Conservation (phyloP, 345 rosid genomes). For the Erucastrum elatum region DNA sequence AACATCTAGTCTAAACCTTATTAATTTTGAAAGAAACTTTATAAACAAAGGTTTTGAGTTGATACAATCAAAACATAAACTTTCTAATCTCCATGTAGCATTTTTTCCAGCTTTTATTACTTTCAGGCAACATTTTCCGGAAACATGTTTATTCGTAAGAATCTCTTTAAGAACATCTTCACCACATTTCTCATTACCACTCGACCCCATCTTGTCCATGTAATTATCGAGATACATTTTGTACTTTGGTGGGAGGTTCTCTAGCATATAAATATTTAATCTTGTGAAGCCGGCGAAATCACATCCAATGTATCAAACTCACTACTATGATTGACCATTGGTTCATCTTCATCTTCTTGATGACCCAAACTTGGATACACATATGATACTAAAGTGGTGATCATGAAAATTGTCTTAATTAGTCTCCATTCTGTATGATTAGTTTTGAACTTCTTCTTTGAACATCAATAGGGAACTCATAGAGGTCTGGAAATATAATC, state of each 20-base stretch:
- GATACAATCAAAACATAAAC: background rate
- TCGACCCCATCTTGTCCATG: background rate
- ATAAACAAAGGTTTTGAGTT: background rate
- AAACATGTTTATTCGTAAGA: background rate
- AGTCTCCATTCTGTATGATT: background rate
- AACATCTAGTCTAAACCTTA: background rate
- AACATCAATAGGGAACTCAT: background rate
- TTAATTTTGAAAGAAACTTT: background rate
- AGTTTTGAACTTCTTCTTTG: background rate
- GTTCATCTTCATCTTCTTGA: background rate
- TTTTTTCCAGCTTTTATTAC: background rate
- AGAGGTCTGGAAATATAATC: constrained; percentile 8
- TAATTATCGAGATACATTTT: background rate
- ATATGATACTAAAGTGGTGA: background rate
- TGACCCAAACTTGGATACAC: background rate
- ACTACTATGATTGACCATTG: background rate
- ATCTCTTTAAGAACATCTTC: background rate
- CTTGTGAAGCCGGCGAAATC: background rate
- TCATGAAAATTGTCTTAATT: background rate
- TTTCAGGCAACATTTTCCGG: background rate
- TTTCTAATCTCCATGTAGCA: background rate
- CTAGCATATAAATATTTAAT: background rate
- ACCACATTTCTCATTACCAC: background rate
- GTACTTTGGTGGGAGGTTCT: background rate
- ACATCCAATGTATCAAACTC: background rate